Conservation (phyloP, 805 yeast genomes). For the Ogataea siamensis region DNA sequence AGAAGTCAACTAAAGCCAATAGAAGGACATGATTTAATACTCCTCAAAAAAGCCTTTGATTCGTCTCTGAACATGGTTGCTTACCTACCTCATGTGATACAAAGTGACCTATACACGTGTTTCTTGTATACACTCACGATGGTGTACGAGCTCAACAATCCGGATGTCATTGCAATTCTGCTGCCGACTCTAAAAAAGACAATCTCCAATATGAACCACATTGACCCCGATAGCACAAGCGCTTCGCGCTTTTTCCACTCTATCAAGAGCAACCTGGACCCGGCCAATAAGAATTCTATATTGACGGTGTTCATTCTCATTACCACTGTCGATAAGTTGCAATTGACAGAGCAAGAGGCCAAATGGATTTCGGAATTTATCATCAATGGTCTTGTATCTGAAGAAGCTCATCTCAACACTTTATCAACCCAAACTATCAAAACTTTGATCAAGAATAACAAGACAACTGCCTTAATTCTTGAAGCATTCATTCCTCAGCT, state of each 20-base stretch:
- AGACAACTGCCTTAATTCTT: constrained; percentile 38
- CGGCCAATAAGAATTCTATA: constrained; percentile 35
- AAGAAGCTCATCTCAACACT: constrained; percentile 33
- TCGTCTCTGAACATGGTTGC: constrained; percentile 61
- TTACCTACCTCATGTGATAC: constrained; percentile 65
- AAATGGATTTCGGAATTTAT: constrained; percentile 36
- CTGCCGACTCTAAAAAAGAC: constrained; percentile 51
- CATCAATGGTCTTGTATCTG: constrained; percentile 34
- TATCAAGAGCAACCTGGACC: constrained; percentile 31
- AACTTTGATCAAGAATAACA: constrained; percentile 43
- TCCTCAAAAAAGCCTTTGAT: constrained; percentile 49
- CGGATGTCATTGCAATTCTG: constrained; percentile 48
- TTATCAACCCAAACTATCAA: constrained; percentile 62
- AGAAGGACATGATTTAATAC: constrained; percentile 34
- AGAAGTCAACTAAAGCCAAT: constrained; percentile 23
- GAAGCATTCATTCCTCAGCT: constrained; percentile 46
- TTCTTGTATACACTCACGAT: constrained; percentile 59
- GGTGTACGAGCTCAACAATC: constrained; percentile 45
- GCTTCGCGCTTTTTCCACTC: constrained; percentile 39
- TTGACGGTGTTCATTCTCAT: constrained; percentile 45
- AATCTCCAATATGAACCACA: constrained; percentile 30
- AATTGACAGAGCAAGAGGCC: constrained; percentile 37
- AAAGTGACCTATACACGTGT: constrained; percentile 70
- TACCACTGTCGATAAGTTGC: constrained; percentile 38
- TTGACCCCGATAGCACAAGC: constrained; percentile 21